These are phyloP conservation scores for Dendrothele bispora DNA, from an alignment of 768 basidiomycete genomes.

Conservation along the genomic window DNA sequence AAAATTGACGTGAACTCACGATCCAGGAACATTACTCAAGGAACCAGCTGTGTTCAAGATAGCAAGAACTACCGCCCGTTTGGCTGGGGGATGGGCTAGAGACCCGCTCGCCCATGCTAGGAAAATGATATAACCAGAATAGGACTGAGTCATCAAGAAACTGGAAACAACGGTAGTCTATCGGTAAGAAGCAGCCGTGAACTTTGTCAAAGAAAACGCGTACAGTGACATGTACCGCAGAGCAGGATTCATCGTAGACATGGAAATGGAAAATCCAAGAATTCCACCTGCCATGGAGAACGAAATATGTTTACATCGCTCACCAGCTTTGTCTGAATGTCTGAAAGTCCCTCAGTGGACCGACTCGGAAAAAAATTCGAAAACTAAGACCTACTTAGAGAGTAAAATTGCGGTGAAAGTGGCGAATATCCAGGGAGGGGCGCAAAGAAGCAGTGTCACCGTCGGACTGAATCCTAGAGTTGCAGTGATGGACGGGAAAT, in stretches of 20 bases:
- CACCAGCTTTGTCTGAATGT: slow-evolving; percentile 69
- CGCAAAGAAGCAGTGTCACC: slow-evolving; percentile 58
- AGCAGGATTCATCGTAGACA: slow-evolving; percentile 59
- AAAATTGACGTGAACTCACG: too few relatives aligned
- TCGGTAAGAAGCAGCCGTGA: background rate
- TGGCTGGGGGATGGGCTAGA: slow-evolving; percentile 70
- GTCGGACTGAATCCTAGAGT: slow-evolving; percentile 52
- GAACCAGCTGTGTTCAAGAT: slow-evolving; percentile 81
- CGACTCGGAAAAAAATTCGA: background rate
- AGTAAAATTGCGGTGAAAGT: slow-evolving; percentile 53
- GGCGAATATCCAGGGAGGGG: slow-evolving; percentile 69
- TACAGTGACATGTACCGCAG: slow-evolving; percentile 68
- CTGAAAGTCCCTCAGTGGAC: slow-evolving; percentile 26
- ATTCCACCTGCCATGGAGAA: slow-evolving; percentile 57
- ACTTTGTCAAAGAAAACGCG: too few relatives aligned
- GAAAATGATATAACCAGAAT: slow-evolving; percentile 70
- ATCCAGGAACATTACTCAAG: slow-evolving; percentile 81
- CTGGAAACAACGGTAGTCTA: slow-evolving; percentile 31
- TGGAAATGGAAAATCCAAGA: slow-evolving; percentile 66
- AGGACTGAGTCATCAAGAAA: slow-evolving; percentile 77
- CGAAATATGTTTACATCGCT: slow-evolving; percentile 71
- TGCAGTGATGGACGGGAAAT: slow-evolving; percentile 54
- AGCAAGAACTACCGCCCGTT: slow-evolving; percentile 85
- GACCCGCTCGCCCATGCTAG: slow-evolving; percentile 52
- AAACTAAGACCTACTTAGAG: slow-evolving; percentile 38